Conservation (phyloP, 2,329 filamentous ascomycete genomes). For the Colletotrichum sp. region DNA sequence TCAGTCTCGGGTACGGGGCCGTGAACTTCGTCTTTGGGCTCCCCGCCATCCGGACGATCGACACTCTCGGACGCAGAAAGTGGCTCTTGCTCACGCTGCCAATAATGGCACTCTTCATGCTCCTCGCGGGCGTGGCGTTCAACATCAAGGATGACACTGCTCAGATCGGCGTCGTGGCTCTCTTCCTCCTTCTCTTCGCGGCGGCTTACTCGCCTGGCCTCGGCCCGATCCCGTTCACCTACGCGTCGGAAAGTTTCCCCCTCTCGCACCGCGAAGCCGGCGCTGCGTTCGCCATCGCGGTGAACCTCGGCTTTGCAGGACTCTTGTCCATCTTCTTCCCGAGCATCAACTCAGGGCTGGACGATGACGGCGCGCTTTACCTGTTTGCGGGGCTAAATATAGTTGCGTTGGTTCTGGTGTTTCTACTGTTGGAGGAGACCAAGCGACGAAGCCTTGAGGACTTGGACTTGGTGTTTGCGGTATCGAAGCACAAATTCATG, state of each 20-base stretch:
- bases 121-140: slow-evolving; percentile 39
- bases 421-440: slow-evolving; percentile 48
- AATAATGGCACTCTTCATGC: slow-evolving; percentile 46
- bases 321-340: slow-evolving; percentile 48
- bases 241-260: slow-evolving; percentile 56
- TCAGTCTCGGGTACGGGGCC: slow-evolving; percentile 39
- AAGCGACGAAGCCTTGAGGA: slow-evolving; percentile 44
- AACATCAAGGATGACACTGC: slow-evolving; percentile 22
- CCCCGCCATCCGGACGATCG: slow-evolving; percentile 43
- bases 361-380: slow-evolving; percentile 41
- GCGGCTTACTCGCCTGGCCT: slow-evolving; percentile 44
- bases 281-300: slow-evolving; percentile 50
- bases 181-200: slow-evolving; percentile 46
- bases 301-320: slow-evolving; percentile 52
- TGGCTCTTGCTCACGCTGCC: slow-evolving; percentile 49
- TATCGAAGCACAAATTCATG: slow-evolving; percentile 41
- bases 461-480: slow-evolving; percentile 43
- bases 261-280: slow-evolving; percentile 55
- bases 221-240: slow-evolving; percentile 54
- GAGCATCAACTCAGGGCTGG: slow-evolving; percentile 27
- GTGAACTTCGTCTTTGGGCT: slow-evolving; percentile 48
- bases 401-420: slow-evolving; percentile 48
- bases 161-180: slow-evolving; percentile 34
- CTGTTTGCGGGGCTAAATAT: slow-evolving; percentile 53
- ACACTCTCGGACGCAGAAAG: slow-evolving; percentile 44